These are phyloP conservation scores for Lentinula sp. DNA, from an alignment of 768 basidiomycete species.

Conservation along the genomic window DNA sequence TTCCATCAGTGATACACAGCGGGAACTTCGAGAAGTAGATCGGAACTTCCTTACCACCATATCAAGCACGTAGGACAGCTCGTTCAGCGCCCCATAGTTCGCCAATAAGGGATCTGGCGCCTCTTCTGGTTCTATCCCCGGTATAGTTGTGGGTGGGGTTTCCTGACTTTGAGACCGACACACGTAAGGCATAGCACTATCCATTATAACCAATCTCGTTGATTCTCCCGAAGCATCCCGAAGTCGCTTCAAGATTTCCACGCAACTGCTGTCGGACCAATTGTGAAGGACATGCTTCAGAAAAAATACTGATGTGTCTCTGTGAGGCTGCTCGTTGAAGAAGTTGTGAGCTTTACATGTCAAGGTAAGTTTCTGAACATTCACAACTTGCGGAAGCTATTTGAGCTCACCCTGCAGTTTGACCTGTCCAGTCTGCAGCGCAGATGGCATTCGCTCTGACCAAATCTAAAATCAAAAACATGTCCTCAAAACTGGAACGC, in stretches of 20 bases:
- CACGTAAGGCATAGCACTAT: slow-evolving; percentile 30
- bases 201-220: slow-evolving; percentile 32
- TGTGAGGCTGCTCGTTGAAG: slow-evolving; percentile 36
- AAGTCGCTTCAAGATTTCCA: slow-evolving; percentile 38
- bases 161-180: slow-evolving; percentile 19
- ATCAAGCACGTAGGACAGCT: slow-evolving; percentile 29
- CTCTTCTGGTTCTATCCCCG: slow-evolving; percentile 17
- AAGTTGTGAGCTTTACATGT: slow-evolving; percentile 38
- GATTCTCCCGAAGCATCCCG: slow-evolving; percentile 24
- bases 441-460: slow-evolving; percentile 16
- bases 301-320: slow-evolving; percentile 35
- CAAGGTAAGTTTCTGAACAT: neutral
- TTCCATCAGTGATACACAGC: neutral
- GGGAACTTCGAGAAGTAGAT: neutral
- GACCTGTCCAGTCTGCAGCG: slow-evolving; percentile 15
- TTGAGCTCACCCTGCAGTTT: slow-evolving; percentile 13
- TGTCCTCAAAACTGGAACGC: neutral
- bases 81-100: slow-evolving; percentile 31
- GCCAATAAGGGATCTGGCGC: slow-evolving; percentile 30
- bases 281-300: slow-evolving; percentile 46
- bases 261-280: slow-evolving; percentile 38
- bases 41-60: slow-evolving; percentile 21
- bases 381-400: neutral
- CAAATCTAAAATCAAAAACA: slow-evolving; percentile 9
- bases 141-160: slow-evolving; percentile 6